Evolutionary conservation across 345 rosid genomes (phyloP), one percentile per base, ranked within the genome.

Genomic region (Boechera retrofracta): DNA sequence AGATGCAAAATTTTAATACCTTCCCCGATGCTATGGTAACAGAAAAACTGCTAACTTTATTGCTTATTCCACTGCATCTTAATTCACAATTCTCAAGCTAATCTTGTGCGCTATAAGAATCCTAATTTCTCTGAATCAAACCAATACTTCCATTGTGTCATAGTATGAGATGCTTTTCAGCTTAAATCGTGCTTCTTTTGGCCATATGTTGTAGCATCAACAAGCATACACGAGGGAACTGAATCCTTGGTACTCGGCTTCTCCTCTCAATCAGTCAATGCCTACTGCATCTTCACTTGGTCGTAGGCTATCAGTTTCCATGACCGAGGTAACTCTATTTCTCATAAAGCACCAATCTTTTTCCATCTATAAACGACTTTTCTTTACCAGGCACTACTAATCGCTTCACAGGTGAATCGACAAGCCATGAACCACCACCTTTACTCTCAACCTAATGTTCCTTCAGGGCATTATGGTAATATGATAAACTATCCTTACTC

Each of bases 401-500:
- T 87, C 52, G 78, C 77, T 57, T 66, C 87, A 56, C 91, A 69
- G 55, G 31, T n/a, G n/a, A 35, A 67, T 35, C 41, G 3, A 47
- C 78, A 32, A 57, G 49, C 39, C 67, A 45, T 56, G 59, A 55
- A 57, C 72, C 60, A 87, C 74, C 59, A 87, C 74, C 87, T 90
- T 9, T 86, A 89, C 83, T 74, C 96, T 5, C 93, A 86, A 60
- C 93, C 83, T 73, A 78, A 86, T 5, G 87, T 89, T 83, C 93
- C 89, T 31, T 60, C 86, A 85, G 94, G 89, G 53, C 87, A 79
- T 69, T 83, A 82, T 66, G 77, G 91, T 39, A 88, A 87, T 77
- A 86, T 89, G 94, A 85, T 88, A 47, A 69, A 90, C 56, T 85
- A 87, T 71, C 93, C 89, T 18, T 89, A 85, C 81, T 72, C 88